These are phyloP conservation scores for Cylindrodendrum hubeiense DNA, from an alignment of 2,329 filamentous ascomycete species.

Conservation along the genomic window DNA sequence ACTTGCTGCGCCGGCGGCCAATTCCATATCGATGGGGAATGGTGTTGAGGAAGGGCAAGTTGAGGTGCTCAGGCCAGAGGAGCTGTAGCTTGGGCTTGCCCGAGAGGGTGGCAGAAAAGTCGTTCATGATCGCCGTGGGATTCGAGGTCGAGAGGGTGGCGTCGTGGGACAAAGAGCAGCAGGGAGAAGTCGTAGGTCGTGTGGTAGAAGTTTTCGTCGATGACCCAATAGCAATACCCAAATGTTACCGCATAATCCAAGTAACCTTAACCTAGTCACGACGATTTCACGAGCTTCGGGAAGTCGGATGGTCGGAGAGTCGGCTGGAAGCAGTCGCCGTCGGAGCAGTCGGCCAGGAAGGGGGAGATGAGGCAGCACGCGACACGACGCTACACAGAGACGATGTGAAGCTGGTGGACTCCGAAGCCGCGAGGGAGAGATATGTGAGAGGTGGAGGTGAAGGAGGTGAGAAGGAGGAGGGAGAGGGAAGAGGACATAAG, in stretches of 20 bases:
- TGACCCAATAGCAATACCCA: conserved; percentile 49
- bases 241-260: conserved; percentile 53
- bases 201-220: conserved; percentile 35
- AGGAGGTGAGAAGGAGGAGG: conserved; percentile 34
- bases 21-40: conserved; percentile 55
- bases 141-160: conserved; percentile 20
- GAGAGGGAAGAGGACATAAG: conserved; percentile 32
- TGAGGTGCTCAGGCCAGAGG: conserved; percentile 55
- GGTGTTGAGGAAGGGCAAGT: conserved; percentile 57
- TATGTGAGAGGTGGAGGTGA: conserved; percentile 36
- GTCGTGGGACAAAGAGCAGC: conserved; percentile 16
- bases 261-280: conserved; percentile 35
- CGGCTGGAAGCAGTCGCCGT: conserved; percentile 41
- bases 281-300: conserved; percentile 32
- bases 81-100: conserved; percentile 57
- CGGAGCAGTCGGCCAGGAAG: conserved; percentile 22
- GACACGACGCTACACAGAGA: conserved; percentile 42
- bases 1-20: conserved; percentile 53
- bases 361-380: conserved; percentile 35
- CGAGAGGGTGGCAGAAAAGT: conserved; percentile 51
- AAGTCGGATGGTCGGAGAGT: conserved; percentile 32
- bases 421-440: conserved; percentile 31
- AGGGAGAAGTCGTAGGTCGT: conserved; percentile 25
- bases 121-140: conserved; percentile 51
- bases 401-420: conserved; percentile 29